phyloP scores from a whole-genome alignment of 768 basidiomycete genomes.

The Epithele typhae region DNA sequence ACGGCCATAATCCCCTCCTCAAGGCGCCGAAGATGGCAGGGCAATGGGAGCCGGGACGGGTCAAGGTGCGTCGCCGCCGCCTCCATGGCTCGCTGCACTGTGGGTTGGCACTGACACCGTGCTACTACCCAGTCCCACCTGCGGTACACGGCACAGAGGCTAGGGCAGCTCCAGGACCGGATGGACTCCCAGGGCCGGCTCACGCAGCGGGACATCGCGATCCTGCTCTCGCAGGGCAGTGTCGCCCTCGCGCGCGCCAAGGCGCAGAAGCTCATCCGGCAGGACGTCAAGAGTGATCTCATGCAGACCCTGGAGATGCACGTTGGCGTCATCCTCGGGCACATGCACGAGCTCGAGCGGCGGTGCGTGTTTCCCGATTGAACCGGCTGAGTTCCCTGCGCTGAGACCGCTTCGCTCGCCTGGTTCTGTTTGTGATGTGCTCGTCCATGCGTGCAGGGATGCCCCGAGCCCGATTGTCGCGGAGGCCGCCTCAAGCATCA shows the following conservation, averaged over 20 bases:
- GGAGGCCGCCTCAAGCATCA: constrained; percentile 69
- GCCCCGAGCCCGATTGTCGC: constrained; percentile 46
- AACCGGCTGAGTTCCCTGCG: too few species aligned
- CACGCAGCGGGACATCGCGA: constrained; percentile 64
- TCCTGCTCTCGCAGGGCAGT: constrained; percentile 56
- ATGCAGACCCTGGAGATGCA: constrained; percentile 64
- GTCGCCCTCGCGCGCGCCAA: constrained; percentile 65
- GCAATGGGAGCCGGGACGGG: constrained; percentile 28
- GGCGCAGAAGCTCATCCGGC: constrained; percentile 60
- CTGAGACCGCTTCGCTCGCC: too few species aligned
- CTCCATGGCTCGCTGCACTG: background rate
- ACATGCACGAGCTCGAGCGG: constrained; percentile 52
- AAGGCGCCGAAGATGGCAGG: constrained; percentile 2
- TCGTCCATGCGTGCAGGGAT: constrained; percentile 24
- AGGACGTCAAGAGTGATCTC: constrained; percentile 59
- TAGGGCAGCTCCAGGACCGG: constrained; percentile 68
- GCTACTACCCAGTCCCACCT: constrained; percentile 64
- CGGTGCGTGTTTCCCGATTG: constrained; percentile 30
- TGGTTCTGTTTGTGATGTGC: background rate
- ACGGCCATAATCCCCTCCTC: too few species aligned
- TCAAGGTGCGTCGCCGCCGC: constrained; percentile 25
- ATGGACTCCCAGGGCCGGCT: constrained; percentile 62
- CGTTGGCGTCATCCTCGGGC: constrained; percentile 56
- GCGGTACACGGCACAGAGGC: constrained; percentile 55
- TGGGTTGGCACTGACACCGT: too few species aligned